phyloP scores from a whole-genome alignment of 345 rosid species.

The Aquilaria sinensis region DNA sequence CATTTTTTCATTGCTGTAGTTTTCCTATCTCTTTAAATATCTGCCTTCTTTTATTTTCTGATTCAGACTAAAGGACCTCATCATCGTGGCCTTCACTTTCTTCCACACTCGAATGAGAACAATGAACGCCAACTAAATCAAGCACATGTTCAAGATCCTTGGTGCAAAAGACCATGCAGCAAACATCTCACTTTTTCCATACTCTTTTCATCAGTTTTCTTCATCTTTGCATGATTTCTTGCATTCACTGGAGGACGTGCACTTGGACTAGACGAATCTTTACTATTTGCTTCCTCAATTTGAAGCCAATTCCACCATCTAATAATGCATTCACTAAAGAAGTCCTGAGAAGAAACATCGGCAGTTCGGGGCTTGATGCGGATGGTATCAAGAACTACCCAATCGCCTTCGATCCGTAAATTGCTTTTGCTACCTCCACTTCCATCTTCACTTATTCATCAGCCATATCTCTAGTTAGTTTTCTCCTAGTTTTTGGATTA shows the following conservation, averaged over 20 bases:
- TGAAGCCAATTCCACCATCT: constrained; percentile 94
- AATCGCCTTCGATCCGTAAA: constrained; percentile 54
- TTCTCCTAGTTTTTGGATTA: no score
- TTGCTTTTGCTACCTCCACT: constrained; percentile 69
- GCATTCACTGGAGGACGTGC: constrained; percentile 13
- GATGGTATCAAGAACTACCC: constrained; percentile 46
- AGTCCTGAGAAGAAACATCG: constrained; percentile 77
- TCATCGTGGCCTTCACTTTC: constrained; percentile 23
- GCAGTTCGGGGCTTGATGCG: constrained; percentile 79
- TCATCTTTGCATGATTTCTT: constrained; percentile 27
- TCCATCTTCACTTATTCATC: constrained; percentile 65
- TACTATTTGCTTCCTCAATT: constrained; percentile 31
- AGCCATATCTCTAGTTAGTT: background rate
- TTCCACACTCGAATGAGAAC: constrained; percentile 28
- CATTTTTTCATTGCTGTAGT: constrained; percentile 55
- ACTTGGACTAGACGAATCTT: constrained; percentile 18
- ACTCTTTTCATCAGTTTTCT: constrained; percentile 30
- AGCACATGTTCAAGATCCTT: constrained; percentile 81
- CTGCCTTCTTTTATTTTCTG: constrained; percentile 56
- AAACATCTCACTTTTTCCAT: constrained; percentile 73
- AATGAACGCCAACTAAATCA: constrained; percentile 48
- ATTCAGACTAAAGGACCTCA: constrained; percentile 45
- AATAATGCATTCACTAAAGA: constrained; percentile 63
- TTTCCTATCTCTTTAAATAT: constrained; percentile 51
- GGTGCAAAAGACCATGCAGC: constrained; percentile 66